Evolutionary conservation across 345 rosid genomes (phyloP).

Genomic region (Camelina laxa): DNA sequence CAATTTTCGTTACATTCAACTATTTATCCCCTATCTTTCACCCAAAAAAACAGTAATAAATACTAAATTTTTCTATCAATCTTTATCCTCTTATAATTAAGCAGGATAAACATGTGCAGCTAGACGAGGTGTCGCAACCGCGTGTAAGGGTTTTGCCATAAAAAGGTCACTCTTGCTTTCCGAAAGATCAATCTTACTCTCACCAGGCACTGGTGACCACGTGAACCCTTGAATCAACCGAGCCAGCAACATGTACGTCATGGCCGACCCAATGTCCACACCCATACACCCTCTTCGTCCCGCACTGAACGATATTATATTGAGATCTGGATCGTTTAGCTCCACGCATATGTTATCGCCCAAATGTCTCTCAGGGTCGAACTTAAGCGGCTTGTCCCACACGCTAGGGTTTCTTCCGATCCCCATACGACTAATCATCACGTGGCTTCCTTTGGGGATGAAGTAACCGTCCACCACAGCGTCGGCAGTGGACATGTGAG

Average conservation of each 20-base stretch:
- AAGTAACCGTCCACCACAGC: conserved; percentile 47
- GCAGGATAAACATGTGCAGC: conserved; percentile 41
- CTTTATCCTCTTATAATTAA: neutral
- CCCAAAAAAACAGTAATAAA: too few species aligned
- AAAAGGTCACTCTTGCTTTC: conserved; percentile 34
- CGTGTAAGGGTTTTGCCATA: conserved; percentile 44
- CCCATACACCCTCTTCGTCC: conserved; percentile 63
- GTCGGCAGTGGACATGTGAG: conserved; percentile 49
- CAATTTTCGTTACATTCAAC: too few species aligned
- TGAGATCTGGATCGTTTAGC: conserved; percentile 44
- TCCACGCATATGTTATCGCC: conserved; percentile 18
- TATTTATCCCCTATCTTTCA: too few species aligned
- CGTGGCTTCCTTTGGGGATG: conserved; percentile 63
- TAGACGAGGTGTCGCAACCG: conserved; percentile 48
- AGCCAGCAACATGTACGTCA: conserved; percentile 58
- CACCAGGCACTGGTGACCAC: conserved; percentile 44
- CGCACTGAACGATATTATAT: conserved; percentile 52
- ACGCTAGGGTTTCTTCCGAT: conserved; percentile 55
- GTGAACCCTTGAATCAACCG: conserved; percentile 57
- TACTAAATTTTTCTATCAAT: too few species aligned
- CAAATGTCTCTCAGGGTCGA: conserved; percentile 57
- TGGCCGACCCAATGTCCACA: conserved; percentile 47
- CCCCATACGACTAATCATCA: conserved; percentile 49
- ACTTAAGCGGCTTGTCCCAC: conserved; percentile 57
- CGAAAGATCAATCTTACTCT: conserved; percentile 17